Conservation (phyloP, 192 early-diverging fungal genomes). For the Pilaira anomala region DNA sequence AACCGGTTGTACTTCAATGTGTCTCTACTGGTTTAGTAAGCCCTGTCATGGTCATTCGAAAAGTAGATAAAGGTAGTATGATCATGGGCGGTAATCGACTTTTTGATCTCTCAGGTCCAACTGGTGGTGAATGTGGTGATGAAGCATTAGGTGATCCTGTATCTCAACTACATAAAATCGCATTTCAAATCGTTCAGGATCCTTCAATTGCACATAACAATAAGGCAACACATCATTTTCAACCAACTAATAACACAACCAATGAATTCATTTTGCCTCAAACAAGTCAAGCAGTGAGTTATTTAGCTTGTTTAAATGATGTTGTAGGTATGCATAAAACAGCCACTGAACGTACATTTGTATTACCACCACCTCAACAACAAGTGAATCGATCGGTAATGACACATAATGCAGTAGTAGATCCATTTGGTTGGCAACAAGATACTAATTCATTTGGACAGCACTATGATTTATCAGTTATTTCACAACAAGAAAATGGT, state of each 20-base stretch:
- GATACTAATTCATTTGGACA: neutral
- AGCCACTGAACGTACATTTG: constrained; percentile 43
- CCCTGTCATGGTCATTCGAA: constrained; percentile 79
- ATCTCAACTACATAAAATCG: constrained; percentile 90
- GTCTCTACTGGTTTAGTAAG: constrained; percentile 80
- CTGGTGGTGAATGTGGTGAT: constrained; percentile 44
- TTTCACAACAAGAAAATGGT: constrained; percentile 19
- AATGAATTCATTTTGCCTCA: constrained; percentile 34
- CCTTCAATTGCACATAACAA: constrained; percentile 16
- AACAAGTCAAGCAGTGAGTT: constrained; percentile 43
- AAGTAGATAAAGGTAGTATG: constrained; percentile 82
- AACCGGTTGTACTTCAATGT: constrained; percentile 83
- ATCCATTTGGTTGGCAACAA: too few species aligned
- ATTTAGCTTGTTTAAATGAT: constrained; percentile 73
- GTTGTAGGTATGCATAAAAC: constrained; percentile 70
- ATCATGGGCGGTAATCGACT: constrained; percentile 64
- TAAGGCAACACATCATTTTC: constrained; percentile 2
- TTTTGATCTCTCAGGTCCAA: constrained; percentile 13
- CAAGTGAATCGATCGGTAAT: too few species aligned
- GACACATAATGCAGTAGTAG: too few species aligned
- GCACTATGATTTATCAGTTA: constrained; percentile 15
- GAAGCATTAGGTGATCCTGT: constrained; percentile 79
- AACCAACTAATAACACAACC: neutral
- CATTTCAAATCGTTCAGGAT: constrained; percentile 72
- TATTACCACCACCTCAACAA: neutral